Conservation (phyloP, 495 filamentous ascomycete genomes). For the Trichocladium antarcticum region DNA sequence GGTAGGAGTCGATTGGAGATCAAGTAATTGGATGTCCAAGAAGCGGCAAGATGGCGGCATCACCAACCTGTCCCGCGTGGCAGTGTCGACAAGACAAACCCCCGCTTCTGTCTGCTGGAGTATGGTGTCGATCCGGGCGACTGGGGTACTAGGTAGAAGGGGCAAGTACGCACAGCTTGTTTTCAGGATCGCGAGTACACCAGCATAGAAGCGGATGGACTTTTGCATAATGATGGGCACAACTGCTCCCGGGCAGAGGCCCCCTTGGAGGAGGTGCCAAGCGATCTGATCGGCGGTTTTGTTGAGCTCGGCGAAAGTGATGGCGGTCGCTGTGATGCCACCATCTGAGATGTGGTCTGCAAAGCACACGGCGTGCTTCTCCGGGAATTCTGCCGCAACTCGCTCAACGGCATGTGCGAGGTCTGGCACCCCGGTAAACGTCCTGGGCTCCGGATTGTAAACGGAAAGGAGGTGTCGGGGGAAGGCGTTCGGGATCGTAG, state of each 20-base stretch:
- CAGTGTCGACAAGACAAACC: slow-evolving; percentile 36
- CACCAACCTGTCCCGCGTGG: slow-evolving; percentile 9
- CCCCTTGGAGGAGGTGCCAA: slow-evolving; percentile 38
- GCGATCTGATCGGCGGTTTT: slow-evolving; percentile 53
- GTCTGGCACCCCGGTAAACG: slow-evolving; percentile 19
- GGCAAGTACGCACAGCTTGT: slow-evolving; percentile 64
- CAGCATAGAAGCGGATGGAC: slow-evolving; percentile 52
- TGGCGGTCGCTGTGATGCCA: slow-evolving; percentile 19
- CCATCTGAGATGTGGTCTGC: slow-evolving; percentile 32
- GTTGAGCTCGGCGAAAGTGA: slow-evolving; percentile 57
- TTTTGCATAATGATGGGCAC: slow-evolving; percentile 64
- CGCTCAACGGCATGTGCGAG: slow-evolving; percentile 46
- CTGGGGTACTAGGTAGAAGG: slow-evolving; percentile 52
- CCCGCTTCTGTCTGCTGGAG: slow-evolving; percentile 40
- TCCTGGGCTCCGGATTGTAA: slow-evolving; percentile 15
- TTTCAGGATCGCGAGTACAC: slow-evolving; percentile 62
- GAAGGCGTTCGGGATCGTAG: slow-evolving; percentile 25
- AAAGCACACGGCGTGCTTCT: slow-evolving; percentile 50
- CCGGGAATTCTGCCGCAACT: slow-evolving; percentile 37
- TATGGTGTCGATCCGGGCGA: slow-evolving; percentile 42
- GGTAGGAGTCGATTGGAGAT: slow-evolving; percentile 13
- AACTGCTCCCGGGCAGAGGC: slow-evolving; percentile 40
- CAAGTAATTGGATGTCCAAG: slow-evolving; percentile 26
- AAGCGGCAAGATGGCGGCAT: slow-evolving; percentile 21
- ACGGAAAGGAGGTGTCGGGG: slow-evolving; percentile 41